Evolutionary conservation across 208 protist species (phyloP).

Genomic region (Trypanosoma mega): DNA sequence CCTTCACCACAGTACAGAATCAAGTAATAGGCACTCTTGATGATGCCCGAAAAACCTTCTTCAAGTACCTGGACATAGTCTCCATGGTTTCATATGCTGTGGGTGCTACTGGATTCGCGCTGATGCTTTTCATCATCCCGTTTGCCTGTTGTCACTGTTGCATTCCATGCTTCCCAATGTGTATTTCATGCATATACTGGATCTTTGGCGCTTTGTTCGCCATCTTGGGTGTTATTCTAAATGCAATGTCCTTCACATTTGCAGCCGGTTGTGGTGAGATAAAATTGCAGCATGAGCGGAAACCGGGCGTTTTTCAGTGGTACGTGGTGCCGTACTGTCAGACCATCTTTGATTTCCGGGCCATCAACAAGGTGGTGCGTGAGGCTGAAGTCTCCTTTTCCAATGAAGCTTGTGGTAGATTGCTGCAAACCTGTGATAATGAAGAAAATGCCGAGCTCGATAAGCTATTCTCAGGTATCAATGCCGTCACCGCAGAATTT

Average conservation of each 20-base stretch:
- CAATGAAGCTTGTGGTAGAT: conserved; percentile 38
- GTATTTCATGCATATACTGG: conserved; percentile 29
- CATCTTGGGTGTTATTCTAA: conserved; percentile 8
- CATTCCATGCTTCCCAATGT: conserved; percentile 1
- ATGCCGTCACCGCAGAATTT: no score
- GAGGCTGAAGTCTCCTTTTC: conserved; percentile 32
- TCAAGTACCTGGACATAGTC: neutral
- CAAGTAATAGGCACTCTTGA: neutral
- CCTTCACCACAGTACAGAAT: conserved; percentile 6
- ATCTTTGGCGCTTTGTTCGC: conserved; percentile 25
- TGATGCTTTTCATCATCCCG: conserved; percentile 17
- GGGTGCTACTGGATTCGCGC: conserved; percentile 5
- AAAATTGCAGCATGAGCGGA: conserved; percentile 52
- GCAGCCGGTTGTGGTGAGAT: conserved; percentile 50
- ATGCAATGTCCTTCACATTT: neutral
- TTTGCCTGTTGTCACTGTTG: conserved; percentile 14
- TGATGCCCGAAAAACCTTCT: neutral
- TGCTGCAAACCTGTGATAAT: conserved; percentile 59
- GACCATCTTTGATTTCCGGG: conserved; percentile 35
- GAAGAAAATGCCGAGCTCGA: neutral
- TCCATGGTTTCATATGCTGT: conserved; percentile 15
- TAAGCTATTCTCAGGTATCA: neutral
- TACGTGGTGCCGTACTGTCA: conserved; percentile 67
- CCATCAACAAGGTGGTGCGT: no score
- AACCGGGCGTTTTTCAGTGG: conserved; percentile 75